phyloP scores from a whole-genome alignment of 176 grass and related monocot genomes.

The maize (Zea mays) region DNA sequence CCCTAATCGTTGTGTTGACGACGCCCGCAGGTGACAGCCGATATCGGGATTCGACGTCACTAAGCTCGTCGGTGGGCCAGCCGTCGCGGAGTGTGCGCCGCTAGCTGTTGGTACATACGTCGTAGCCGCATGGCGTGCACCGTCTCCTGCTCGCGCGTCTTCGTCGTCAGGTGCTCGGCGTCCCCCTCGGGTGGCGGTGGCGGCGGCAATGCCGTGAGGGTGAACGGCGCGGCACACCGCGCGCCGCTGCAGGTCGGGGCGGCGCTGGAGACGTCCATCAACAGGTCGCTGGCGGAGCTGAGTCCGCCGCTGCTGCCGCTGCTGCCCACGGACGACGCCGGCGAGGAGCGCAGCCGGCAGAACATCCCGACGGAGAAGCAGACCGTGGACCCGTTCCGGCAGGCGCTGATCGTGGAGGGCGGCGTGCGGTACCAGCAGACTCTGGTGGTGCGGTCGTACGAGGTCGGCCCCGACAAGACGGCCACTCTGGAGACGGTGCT shows the following conservation, averaged over 20 bases:
- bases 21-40: too few relatives aligned
- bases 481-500: slow-evolving; percentile 65
- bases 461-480: slow-evolving; percentile 59
- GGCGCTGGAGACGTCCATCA: slow-evolving; percentile 37
- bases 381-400: slow-evolving; percentile 51
- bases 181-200: slow-evolving; percentile 4
- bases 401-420: slow-evolving; percentile 55
- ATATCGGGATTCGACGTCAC: too few relatives aligned
- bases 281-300: slow-evolving; percentile 34
- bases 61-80: neutral
- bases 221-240: slow-evolving; percentile 47
- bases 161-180: slow-evolving; percentile 27
- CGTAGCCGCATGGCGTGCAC: neutral
- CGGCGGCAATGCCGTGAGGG: slow-evolving; percentile 13
- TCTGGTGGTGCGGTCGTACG: slow-evolving; percentile 62
- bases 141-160: slow-evolving; percentile 11
- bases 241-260: slow-evolving; percentile 18
- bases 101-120: slow-evolving; percentile 13
- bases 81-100: neutral
- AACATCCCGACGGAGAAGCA: slow-evolving; percentile 69
- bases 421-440: slow-evolving; percentile 68
- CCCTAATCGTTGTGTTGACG: neutral
- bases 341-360: slow-evolving; percentile 33
- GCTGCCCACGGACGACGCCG: neutral
- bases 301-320: slow-evolving; percentile 20